Base-by-base conservation (phyloP, 192 early-diverging fungal species). In the Tieghemiomyces parasiticus region DNA sequence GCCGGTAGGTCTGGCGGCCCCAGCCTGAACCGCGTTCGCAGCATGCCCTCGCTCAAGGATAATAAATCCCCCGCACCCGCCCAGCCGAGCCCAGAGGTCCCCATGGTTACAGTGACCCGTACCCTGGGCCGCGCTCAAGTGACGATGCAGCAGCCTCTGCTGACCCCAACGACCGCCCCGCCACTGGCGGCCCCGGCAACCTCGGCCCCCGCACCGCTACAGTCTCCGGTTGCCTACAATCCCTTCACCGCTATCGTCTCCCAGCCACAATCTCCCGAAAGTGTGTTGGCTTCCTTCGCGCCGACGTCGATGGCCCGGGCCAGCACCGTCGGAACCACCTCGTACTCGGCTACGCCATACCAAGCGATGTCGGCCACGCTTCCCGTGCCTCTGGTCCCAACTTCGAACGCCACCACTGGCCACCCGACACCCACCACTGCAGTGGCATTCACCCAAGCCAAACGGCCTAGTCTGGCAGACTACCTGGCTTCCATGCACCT, bases 31-130 rank as follows among this genome's bases (percentile, higher is more conserved):
- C 30, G 33, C 8, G 55, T 58, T 19, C 55, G 55, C 31, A 58
- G 55, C 24, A 58, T 58, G 55, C 55, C 55, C 28, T 31, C 32
- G 32, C 33, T 58, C 1, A 58, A 58, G 35, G 55, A 58, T 6
- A 30, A 19, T 28, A 26, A 4, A 25, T 25, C 26, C 24, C 12
- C 20, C 26, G 49, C n/a, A 31, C 55, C 16, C 34, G n/a, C 55
- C 3, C 34, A 38, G 19, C 55, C 55, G 0, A 34, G 24, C 35
- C 55, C 55, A 24, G 33, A 32, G 14, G 19, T 38, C 35, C 55
- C 55, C n/a, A 28, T 35, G n/a, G 33, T 58, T 19, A 16, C 31
- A 31, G 35, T 52, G 24, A 52, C 50, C 50, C 24, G 30, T 25
- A 14, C 16, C 2, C 24, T 52, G 0, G 50, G 24, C 30, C 50